Conservation (phyloP, 257 asterid genomes). For the Echites panduratus region DNA sequence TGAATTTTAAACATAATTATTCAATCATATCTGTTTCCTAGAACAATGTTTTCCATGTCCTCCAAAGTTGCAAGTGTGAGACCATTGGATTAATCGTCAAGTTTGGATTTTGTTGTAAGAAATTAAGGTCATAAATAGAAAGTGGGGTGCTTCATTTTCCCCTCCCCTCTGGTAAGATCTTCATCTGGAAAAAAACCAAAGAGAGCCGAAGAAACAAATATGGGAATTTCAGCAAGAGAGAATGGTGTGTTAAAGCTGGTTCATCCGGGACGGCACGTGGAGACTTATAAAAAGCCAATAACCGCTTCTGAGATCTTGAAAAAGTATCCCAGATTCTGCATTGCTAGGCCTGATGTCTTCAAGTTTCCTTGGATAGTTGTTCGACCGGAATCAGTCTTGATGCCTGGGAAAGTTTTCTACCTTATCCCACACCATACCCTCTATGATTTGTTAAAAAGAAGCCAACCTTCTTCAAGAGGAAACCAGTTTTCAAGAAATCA, state of each 20-base stretch:
- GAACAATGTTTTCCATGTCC: constrained; percentile 9
- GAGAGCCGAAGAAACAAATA: background rate
- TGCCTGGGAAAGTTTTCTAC: constrained; percentile 39
- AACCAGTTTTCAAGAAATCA: constrained; percentile 7
- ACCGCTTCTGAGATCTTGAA: constrained; percentile 45
- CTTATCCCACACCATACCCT: constrained; percentile 29
- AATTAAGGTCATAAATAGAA: background rate
- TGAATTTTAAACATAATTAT: constrained; percentile 1
- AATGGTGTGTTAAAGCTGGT: constrained; percentile 45
- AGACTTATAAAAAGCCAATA: constrained; percentile 36
- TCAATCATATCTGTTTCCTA: constrained; percentile 15
- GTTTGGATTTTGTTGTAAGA: constrained; percentile 11
- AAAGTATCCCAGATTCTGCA: constrained; percentile 50
- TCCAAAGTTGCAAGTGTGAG: constrained; percentile 1
- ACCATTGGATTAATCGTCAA: background rate
- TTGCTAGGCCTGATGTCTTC: constrained; percentile 68
- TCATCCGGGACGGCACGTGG: constrained; percentile 42
- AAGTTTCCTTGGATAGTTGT: constrained; percentile 56
- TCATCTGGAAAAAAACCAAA: background rate
- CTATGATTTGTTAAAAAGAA: constrained; percentile 17
- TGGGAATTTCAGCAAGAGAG: constrained; percentile 32
- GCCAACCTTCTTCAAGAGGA: constrained; percentile 10
- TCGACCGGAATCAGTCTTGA: constrained; percentile 43
- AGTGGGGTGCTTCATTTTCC: background rate
- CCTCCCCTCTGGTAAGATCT: constrained; percentile 10